A percentile compares a stretch with the other conserved stretches of the same genome.
phyloP scores from a whole-genome alignment of 192 early-diverging fungal genomes.

The Phlyctochytrium planicorne region DNA sequence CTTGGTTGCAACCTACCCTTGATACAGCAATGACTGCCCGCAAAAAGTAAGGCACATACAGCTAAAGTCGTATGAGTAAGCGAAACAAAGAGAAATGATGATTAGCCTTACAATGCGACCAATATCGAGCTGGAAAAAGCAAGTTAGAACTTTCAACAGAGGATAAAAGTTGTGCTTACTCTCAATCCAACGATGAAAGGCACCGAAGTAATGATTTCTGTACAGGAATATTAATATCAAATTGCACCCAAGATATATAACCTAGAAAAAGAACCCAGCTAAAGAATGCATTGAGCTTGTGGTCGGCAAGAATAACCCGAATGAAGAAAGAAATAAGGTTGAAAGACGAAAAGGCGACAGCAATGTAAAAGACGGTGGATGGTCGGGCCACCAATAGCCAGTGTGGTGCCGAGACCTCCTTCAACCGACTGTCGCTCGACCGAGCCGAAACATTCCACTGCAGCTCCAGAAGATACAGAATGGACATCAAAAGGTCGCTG shows the following conservation, averaged over 20 bases:
- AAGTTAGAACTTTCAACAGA: too few species aligned
- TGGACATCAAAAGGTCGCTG: conserved; percentile 56
- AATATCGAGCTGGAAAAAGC: conserved; percentile 36
- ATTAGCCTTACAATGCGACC: too few species aligned
- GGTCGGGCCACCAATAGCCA: conserved; percentile 59
- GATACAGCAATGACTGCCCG: conserved; percentile 54
- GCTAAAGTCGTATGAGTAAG: too few species aligned
- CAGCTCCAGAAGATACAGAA: conserved; percentile 61
- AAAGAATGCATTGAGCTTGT: conserved; percentile 34
- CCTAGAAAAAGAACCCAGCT: conserved; percentile 46
- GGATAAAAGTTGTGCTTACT: too few species aligned
- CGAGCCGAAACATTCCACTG: conserved; percentile 34
- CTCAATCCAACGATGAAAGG: conserved; percentile 60
- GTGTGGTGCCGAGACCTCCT: conserved; percentile 25
- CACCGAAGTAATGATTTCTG: conserved; percentile 47
- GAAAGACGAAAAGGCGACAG: conserved; percentile 5
- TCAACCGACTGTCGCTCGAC: conserved; percentile 15
- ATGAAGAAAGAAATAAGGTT: neutral
- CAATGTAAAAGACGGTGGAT: conserved; percentile 29
- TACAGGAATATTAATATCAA: too few species aligned
- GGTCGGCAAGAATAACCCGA: neutral
- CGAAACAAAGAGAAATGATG: too few species aligned
- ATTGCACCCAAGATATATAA: conserved; percentile 43
- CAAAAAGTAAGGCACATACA: conserved; percentile 67
- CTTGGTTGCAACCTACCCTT: too few species aligned